phyloP scores from a whole-genome alignment of 2,329 filamentous ascomycete species.

The Rhynchosporium graminicola region DNA sequence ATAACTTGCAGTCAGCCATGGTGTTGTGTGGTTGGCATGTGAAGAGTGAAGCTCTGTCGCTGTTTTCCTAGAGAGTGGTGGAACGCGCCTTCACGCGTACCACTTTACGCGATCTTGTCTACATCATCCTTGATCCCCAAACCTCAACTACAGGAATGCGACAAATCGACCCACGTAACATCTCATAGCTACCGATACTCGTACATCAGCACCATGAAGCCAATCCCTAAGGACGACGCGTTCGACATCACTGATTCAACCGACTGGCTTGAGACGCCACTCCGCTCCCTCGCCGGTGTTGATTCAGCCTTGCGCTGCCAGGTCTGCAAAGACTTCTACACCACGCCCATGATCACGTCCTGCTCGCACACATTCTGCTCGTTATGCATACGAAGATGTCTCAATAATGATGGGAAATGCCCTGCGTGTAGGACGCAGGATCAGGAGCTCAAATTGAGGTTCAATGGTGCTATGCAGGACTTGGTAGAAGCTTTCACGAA shows the following conservation, averaged over 20 bases:
- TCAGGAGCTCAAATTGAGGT: conserved; percentile 80
- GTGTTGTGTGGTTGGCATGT: conserved; percentile 15
- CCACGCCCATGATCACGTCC: conserved; percentile 90
- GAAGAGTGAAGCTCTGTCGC: conserved; percentile 14
- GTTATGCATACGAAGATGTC: conserved; percentile 84
- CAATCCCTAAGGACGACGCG: conserved; percentile 26
- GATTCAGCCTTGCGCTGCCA: conserved; percentile 90
- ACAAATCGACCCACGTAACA: conserved; percentile 13
- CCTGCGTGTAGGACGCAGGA: conserved; percentile 78
- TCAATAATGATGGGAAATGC: conserved; percentile 83
- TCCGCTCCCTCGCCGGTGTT: conserved; percentile 66
- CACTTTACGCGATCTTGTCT: conserved; percentile 37
- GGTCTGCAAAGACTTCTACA: conserved; percentile 97
- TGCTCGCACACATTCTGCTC: conserved; percentile 98
- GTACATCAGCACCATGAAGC: conserved; percentile 21
- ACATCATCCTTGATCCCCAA: conserved; percentile 17
- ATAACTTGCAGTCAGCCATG: conserved; percentile 41
- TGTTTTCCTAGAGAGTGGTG: conserved; percentile 18
- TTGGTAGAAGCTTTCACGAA: conserved; percentile 76
- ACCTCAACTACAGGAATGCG: conserved; percentile 16
- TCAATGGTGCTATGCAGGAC: conserved; percentile 84
- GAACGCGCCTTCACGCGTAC: conserved; percentile 26
- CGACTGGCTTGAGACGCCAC: conserved; percentile 75
- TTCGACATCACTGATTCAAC: conserved; percentile 71
- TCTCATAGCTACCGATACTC: not conserved